Base-by-base conservation (phyloP, 2,329 filamentous ascomycete genomes). In the Penicillium expansum region DNA sequence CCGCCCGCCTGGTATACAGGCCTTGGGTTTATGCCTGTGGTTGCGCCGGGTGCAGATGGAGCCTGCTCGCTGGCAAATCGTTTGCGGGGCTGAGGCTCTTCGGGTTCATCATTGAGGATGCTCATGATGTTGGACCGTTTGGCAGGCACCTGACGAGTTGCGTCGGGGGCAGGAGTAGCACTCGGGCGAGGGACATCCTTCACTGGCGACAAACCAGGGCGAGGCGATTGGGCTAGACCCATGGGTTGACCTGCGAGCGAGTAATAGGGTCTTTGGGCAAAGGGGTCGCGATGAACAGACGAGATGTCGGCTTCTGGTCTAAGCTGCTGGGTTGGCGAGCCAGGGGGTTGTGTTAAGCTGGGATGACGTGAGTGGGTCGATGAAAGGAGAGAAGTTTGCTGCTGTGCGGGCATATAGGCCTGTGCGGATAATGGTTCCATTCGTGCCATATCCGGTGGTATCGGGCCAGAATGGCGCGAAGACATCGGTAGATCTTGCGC, bases 51-150 rank as follows among this genome's bases (percentile, higher is more conserved):
- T 1, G 56, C 53, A 24, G 69, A 62, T 16, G 69, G 62, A 22
- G 58, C 61, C 56, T 67, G 66, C 20, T 79, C 77, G 56, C 73
- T 70, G n/a, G 76, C 75, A 51, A 77, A 74, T 10, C 76, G 71
- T 59, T 80, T 80, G 33, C 74, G 71, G 32, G 75, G 78, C 55
- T 74, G 75, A 33, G 76, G 78, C 48, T 80, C 78, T 38, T 77
- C 74, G 0, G 77, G 73, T 55, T 80, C 78, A 48, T 79, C 76
- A 58, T 80, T 81, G 33, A 81, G 66, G 39, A 81, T 75, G 56
- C 70, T 77, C 71, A 79, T 77, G 44, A 81, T 79, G 61, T 80
- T 80, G 2, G 77, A 80, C 38, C 77, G 74, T 62, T 80, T 81
- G 1, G 74, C 76, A 24, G 77, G 77, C 5, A 76, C 72, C 47